Conservation (phyloP, 306 rosid genomes). For the Nissolia schottii region DNA sequence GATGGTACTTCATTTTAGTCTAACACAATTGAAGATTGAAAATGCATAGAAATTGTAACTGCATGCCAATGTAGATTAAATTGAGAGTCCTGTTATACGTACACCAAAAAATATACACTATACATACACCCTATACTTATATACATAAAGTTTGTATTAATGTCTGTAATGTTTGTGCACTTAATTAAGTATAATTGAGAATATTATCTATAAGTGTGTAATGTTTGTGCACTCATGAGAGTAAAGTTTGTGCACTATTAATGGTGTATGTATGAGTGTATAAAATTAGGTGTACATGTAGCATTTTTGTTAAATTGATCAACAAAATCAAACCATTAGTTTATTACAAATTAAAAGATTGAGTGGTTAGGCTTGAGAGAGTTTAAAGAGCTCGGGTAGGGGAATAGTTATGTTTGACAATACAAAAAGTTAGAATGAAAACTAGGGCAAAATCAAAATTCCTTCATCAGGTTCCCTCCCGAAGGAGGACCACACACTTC, state of each 20-base stretch:
- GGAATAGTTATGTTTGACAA: conserved; percentile 12
- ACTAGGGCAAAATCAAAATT: background rate
- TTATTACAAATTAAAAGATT: background rate
- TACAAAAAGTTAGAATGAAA: background rate
- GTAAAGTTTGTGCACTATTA: too few relatives aligned
- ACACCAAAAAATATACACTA: too few relatives aligned
- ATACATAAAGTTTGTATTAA: too few relatives aligned
- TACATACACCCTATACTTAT: too few relatives aligned
- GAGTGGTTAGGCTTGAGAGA: background rate
- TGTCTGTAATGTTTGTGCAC: too few relatives aligned
- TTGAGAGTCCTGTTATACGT: too few relatives aligned
- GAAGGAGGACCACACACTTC: background rate
- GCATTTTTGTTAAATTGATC: too few relatives aligned
- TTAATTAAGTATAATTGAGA: too few relatives aligned
- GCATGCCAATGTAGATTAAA: background rate
- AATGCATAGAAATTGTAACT: background rate
- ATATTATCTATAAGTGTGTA: too few relatives aligned
- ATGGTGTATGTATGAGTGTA: too few relatives aligned
- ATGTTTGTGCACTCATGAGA: too few relatives aligned
- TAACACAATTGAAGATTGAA: background rate
- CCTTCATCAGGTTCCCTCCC: background rate
- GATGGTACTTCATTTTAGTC: background rate
- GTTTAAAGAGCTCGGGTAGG: background rate
- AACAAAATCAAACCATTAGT: background rate
- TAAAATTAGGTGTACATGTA: too few relatives aligned